A percentile compares a stretch with the other conserved stretches of the same genome.
Conservation (phyloP, 108 stramenopile genomes). For the Stephanodiscus triporus region DNA sequence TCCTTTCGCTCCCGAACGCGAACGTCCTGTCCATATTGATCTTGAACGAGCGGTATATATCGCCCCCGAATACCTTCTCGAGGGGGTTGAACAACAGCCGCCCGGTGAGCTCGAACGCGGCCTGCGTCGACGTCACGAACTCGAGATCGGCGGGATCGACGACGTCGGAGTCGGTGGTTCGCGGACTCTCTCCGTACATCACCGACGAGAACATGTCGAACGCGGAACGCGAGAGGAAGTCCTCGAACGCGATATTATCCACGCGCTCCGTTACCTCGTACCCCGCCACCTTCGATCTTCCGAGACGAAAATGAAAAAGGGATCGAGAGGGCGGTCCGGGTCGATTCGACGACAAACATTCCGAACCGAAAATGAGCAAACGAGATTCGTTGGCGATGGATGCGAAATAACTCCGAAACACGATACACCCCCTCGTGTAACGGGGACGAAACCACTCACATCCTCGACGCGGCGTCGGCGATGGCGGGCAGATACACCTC, state of each 20-base stretch:
- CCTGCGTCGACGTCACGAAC: constrained; percentile 9
- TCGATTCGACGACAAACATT: too few species aligned
- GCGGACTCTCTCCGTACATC: constrained; percentile 6
- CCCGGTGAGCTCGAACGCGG: constrained; percentile 20
- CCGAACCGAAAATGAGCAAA: too few species aligned
- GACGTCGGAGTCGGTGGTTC: constrained; percentile 4
- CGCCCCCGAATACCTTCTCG: constrained; percentile 9
- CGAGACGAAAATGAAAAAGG: neutral
- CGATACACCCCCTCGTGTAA: neutral
- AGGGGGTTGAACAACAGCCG: constrained; percentile 1
- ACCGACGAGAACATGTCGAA: constrained; percentile 6
- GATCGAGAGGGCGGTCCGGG: neutral
- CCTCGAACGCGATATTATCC: neutral
- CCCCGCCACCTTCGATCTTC: neutral
- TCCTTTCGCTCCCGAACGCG: constrained; percentile 7
- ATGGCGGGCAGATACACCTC: neutral
- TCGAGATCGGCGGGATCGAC: constrained; percentile 6
- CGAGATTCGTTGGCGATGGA: too few species aligned
- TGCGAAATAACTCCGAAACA: too few species aligned
- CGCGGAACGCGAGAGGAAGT: constrained; percentile 1
- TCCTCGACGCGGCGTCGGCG: neutral
- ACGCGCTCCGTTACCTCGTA: neutral
- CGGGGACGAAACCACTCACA: too few species aligned
- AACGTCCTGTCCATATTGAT: constrained; percentile 19
- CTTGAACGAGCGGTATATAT: constrained; percentile 6